Conservation (phyloP, 305 asterid genomes). For the Fraxinus xanthoxyloides region DNA sequence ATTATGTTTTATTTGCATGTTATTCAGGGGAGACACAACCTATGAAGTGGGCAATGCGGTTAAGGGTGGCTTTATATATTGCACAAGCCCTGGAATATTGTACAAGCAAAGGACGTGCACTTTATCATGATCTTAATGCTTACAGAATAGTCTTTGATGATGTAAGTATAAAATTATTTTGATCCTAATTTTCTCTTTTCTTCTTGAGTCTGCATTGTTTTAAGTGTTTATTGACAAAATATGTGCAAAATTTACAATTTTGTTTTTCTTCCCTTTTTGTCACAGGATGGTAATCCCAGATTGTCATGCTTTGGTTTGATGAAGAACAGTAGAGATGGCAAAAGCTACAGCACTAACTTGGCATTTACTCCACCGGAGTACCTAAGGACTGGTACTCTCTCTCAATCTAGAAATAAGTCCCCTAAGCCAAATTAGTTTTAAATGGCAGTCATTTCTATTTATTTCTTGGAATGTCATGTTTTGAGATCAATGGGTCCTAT, state of each 20-base stretch:
- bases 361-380: conserved; percentile 98
- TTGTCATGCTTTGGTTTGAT: conserved; percentile 94
- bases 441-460: background rate
- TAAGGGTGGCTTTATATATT: conserved; percentile 82
- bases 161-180: conserved; percentile 41
- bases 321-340: conserved; percentile 95
- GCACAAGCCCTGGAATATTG: conserved; percentile 96
- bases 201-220: background rate
- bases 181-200: background rate
- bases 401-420: conserved; percentile 19
- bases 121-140: conserved; percentile 94
- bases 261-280: conserved; percentile 7
- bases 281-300: conserved; percentile 82
- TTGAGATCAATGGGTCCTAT: background rate
- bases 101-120: conserved; percentile 84
- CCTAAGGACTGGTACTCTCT: conserved; percentile 63
- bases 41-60: conserved; percentile 96
- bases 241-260: conserved; percentile 11
- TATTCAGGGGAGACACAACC: conserved; percentile 84
- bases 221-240: background rate
- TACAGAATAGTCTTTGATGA: conserved; percentile 89
- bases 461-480: background rate
- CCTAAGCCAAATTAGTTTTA: background rate
- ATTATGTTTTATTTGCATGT: conserved; percentile 20
- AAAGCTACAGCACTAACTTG: conserved; percentile 94